Base-by-base conservation (phyloP, 2,329 filamentous ascomycete genomes). In the Aspergillus pseudoviridinutans region DNA sequence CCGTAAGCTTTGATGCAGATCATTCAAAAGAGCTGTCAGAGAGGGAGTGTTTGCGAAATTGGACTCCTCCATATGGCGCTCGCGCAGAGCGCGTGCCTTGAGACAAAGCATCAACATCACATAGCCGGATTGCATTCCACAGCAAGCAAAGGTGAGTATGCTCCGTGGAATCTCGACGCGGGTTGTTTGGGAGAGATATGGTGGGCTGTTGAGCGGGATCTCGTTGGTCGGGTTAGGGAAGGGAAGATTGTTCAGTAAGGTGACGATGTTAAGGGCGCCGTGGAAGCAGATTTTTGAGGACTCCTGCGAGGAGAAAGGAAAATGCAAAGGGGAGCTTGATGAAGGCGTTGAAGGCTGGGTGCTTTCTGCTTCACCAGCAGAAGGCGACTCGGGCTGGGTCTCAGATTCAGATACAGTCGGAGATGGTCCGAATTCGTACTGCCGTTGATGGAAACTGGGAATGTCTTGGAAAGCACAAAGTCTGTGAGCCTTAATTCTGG, bases 401-500 rank as follows among this genome's bases (percentile, higher is more conserved):
- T 20, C 50, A 20, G 52, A 28, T 47, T 47, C n/a, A 3, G 28
- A 41, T 46, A 42, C 46, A 22, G 55, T 53, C 4, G 56, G 24
- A 29, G 59, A 32, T 17, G 56, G 49, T n/a, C 44, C 58, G 24
- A 69, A 60, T 25, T 68, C 65, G 50, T 62, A 68, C 44, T 68
- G 65, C 8, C 49, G 57, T 57, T 66, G 57, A 7, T 61, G 56
- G 38, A 68, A 66, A 17, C 67, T 57, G 2, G 68, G 65, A 3
- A 66, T 56, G 38, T 71, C 68, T 51, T 60, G 62, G 53, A 71
- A 71, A 10, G 69, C 69, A 17, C 63, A 62, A 35, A 68, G 66
- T 17, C 68, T 64, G 53, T 71, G 67, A 6, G 67, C 50, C 58
- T 70, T 71, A 35, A 71, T 68, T 17, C 65, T 61, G 20, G 68